Percentiles rank a stretch among this genome's conserved stretches.
Evolutionary conservation across 2,329 filamentous ascomycete species (phyloP).

Genomic region (Claviceps pazoutovae): DNA sequence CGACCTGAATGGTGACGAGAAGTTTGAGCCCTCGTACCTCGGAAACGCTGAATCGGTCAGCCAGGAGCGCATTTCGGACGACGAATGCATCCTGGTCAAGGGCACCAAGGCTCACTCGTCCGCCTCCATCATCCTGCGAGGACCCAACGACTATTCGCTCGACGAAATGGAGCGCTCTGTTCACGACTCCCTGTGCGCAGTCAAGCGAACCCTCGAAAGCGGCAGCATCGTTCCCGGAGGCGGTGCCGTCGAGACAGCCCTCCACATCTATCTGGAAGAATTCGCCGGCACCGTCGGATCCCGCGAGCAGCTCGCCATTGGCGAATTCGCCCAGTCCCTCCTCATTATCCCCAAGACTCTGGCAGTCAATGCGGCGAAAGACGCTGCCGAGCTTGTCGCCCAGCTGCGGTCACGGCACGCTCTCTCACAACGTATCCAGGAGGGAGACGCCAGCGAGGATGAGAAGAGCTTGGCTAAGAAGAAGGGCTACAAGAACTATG

Average conservation of each 20-base stretch:
- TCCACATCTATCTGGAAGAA: conserved; percentile 98
- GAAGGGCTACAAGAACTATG: conserved; percentile 98
- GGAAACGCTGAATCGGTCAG: conserved; percentile 88
- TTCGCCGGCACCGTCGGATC: conserved; percentile 96
- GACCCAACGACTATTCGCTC: conserved; percentile 88
- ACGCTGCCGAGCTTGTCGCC: conserved; percentile 86
- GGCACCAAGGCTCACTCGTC: conserved; percentile 90
- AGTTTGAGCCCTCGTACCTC: conserved; percentile 80
- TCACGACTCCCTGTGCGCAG: conserved; percentile 89
- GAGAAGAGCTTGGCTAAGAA: conserved; percentile 83
- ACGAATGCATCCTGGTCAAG: conserved; percentile 95
- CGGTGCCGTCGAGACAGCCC: conserved; percentile 92
- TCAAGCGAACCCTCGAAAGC: conserved; percentile 93
- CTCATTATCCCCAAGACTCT: conserved; percentile 93
- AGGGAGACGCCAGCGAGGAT: conserved; percentile 71
- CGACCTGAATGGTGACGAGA: conserved; percentile 93
- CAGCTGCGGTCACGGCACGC: conserved; percentile 91
- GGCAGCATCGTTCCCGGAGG: conserved; percentile 94
- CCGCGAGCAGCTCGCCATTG: conserved; percentile 92
- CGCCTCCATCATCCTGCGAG: conserved; percentile 89
- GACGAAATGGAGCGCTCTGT: conserved; percentile 99
- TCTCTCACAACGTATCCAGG: conserved; percentile 79
- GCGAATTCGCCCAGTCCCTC: conserved; percentile 89
- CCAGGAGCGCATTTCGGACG: conserved; percentile 97
- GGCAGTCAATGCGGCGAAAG: conserved; percentile 93